Conservation (phyloP, 805 yeast genomes). For the Yarrowia sp. region DNA sequence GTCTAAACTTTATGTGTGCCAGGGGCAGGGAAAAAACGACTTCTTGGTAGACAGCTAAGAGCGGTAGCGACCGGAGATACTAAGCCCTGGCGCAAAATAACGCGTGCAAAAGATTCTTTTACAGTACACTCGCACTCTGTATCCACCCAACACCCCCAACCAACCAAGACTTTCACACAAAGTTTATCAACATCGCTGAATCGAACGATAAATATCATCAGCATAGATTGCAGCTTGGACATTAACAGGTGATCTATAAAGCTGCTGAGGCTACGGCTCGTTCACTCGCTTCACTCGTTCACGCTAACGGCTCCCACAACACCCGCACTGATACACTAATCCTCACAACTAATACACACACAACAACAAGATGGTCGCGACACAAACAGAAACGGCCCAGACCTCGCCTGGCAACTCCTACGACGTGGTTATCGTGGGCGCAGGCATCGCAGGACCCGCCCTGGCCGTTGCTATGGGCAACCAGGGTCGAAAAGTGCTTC, state of each 20-base stretch:
- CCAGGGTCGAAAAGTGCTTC: constrained; percentile 79
- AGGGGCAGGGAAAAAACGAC: neutral
- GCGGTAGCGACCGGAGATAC: no score
- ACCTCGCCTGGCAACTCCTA: constrained; percentile 40
- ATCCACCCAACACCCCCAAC: no score
- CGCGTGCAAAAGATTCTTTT: no score
- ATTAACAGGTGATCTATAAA: constrained; percentile 10
- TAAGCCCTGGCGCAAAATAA: no score
- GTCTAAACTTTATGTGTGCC: constrained; percentile 1
- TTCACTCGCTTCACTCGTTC: no score
- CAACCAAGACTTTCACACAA: neutral
- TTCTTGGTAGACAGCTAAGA: no score
- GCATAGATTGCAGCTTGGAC: constrained; percentile 19
- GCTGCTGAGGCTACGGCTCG: no score
- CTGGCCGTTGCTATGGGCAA: constrained; percentile 86
- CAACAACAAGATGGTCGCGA: constrained; percentile 3
- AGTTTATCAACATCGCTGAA: constrained; percentile 16
- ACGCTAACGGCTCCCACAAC: no score
- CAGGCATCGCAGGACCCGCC: constrained; percentile 97
- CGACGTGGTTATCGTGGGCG: constrained; percentile 92
- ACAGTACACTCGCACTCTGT: no score
- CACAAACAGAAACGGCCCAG: neutral
- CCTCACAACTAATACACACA: neutral
- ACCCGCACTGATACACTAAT: no score
- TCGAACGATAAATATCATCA: constrained; percentile 21